Conservation (phyloP, 805 yeast genomes). For the Maudiozyma turicensis region DNA sequence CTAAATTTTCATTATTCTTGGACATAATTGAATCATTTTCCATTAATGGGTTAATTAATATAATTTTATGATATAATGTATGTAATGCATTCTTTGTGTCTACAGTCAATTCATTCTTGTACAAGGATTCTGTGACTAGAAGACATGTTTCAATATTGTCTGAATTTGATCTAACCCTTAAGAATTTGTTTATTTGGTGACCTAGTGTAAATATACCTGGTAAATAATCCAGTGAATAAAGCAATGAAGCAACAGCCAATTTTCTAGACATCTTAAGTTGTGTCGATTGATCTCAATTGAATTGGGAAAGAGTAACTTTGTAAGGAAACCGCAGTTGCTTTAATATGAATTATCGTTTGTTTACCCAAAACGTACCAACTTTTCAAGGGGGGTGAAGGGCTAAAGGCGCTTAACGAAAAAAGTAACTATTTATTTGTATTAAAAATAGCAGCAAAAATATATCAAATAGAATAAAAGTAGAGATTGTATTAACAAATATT, state of each 20-base stretch:
- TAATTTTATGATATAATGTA: constrained; percentile 20
- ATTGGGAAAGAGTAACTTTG: not conserved
- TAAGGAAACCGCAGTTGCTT: not conserved
- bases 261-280: not conserved
- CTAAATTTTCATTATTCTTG: constrained; percentile 22
- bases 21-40: constrained; percentile 11
- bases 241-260: constrained; percentile 28
- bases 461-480: no score
- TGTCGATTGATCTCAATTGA: no score
- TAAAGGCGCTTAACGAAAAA: no score
- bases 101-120: constrained; percentile 10
- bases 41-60: constrained; percentile 19
- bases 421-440: no score
- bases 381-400: no score
- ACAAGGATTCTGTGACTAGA: constrained; percentile 15
- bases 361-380: no score
- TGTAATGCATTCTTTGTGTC: constrained; percentile 11
- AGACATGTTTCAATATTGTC: constrained; percentile 9
- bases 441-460: no score
- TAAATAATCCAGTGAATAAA: constrained; percentile 42
- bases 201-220: constrained; percentile 52
- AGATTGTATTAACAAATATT: no score
- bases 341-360: no score
- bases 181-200: constrained; percentile 23
- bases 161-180: constrained; percentile 4